Base-by-base conservation (phyloP, 257 asterid species). In the Coffea canephora region DNA sequence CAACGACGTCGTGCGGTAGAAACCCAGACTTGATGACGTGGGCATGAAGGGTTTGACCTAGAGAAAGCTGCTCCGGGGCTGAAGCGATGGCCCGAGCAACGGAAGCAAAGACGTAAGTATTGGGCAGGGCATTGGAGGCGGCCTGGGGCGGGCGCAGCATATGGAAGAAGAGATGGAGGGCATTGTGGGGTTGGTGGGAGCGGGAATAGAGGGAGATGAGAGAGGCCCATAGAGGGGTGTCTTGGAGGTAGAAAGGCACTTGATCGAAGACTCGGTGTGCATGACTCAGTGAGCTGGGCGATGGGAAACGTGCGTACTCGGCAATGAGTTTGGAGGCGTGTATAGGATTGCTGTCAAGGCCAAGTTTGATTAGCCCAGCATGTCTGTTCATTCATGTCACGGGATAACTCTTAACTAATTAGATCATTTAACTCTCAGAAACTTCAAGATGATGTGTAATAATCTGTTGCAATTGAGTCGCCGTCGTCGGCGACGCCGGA, bases 21-120 rank as follows among this genome's bases (percentile, higher is more conserved):
- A 45, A 18, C 65, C 91, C 89, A 18, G 76, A 62, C 61, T 85
- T 87, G 9, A 85, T 14, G 10, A 80, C 49, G 19, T 39, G 72
- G 49, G 81, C 83, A 54, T 87, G 91, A n/a, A 87, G 62, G 61
- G 41, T 15, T 80, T 77, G 80, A 18, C 90, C 90, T 62, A 81
- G 74, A 19, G 8, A 39, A 11, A 73, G 75, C 68, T 87, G 77
- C 66, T 87, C 80, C 11, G 87, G 84, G 23, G 84, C 71, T 2
- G 87, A 76, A 81, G 87, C 87, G 65, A 87, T 79, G 49, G 87
- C 88, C 66, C 87, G 84, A 50, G 87, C 90, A 34, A 85, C 83
- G 59, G 87, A 54, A 39, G 88, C 69, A 75, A 87, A 80, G 79
- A 81, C 82, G 52, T 78, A 85, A 27, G 85, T 77, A 57, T 87